Percentiles rank a stretch among this genome's conserved stretches.
phyloP scores from a whole-genome alignment of 179 eudicot species.

The Beta lomatogona region DNA sequence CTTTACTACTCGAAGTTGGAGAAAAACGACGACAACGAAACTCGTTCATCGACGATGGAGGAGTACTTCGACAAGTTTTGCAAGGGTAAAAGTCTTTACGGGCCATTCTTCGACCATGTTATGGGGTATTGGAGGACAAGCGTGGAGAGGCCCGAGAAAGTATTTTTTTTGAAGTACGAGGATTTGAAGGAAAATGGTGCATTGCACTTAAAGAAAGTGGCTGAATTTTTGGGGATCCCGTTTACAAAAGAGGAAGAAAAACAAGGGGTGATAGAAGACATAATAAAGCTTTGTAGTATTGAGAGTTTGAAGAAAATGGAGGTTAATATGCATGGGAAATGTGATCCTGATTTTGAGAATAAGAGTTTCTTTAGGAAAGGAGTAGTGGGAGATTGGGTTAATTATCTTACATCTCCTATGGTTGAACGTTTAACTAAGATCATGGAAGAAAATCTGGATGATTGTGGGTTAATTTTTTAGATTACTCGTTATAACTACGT shows the following conservation, averaged over 20 bases:
- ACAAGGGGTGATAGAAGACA: neutral
- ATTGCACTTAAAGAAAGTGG: neutral
- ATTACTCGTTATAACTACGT: too few species aligned
- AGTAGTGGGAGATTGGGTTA: conserved; percentile 13
- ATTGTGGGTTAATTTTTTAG: neutral
- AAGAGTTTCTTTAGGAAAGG: conserved; percentile 11
- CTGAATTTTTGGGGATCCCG: neutral
- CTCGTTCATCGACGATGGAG: neutral
- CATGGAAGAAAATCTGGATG: neutral
- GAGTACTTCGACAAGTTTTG: conserved; percentile 13
- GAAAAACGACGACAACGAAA: neutral
- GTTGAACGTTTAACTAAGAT: neutral
- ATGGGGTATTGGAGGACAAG: conserved; percentile 1
- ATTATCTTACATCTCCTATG: conserved; percentile 1
- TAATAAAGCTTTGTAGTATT: neutral
- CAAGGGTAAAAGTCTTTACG: neutral
- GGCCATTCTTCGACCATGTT: neutral
- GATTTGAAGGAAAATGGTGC: conserved; percentile 8
- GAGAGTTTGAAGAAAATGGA: neutral
- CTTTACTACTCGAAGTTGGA: neutral
- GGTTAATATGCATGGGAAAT: conserved; percentile 11
- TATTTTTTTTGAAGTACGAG: conserved; percentile 3
- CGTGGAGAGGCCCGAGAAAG: conserved; percentile 6
- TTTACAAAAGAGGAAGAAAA: conserved; percentile 8
- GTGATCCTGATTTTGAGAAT: conserved; percentile 16